These are phyloP conservation scores for Favolaschia claudopus DNA, from an alignment of 768 basidiomycete species.

Conservation along the genomic window DNA sequence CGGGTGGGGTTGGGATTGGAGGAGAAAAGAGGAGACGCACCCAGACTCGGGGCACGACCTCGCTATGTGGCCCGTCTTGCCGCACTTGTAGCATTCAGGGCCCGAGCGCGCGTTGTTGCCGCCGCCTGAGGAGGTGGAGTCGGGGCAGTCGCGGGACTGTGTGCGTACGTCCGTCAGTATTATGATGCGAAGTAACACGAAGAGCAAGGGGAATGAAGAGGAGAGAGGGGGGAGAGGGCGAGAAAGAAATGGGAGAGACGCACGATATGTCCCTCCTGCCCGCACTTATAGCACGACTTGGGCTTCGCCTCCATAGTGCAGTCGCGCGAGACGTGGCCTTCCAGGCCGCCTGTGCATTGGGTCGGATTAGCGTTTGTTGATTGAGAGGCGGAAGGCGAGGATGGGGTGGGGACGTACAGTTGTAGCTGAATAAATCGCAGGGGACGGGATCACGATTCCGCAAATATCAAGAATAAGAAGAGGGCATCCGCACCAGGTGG, in stretches of 20 bases:
- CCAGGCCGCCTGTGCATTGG: constrained; percentile 74
- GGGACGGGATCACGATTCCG: no score
- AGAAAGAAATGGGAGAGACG: constrained; percentile 40
- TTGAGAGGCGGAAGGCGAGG: background rate
- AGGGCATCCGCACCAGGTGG: constrained; percentile 72
- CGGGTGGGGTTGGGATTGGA: no score
- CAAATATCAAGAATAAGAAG: constrained; percentile 10
- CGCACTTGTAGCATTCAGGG: constrained; percentile 82
- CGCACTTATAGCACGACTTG: constrained; percentile 90
- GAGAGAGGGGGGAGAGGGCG: background rate
- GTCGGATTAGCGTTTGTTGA: constrained; percentile 14
- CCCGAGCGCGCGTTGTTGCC: constrained; percentile 37
- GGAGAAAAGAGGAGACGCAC: constrained; percentile 25
- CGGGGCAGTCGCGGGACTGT: constrained; percentile 87
- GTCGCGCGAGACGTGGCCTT: constrained; percentile 86
- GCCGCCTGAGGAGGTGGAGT: constrained; percentile 41
- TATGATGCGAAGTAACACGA: no score
- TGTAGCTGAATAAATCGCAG: constrained; percentile 64
- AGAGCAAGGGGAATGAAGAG: no score
- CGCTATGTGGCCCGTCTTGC: constrained; percentile 85
- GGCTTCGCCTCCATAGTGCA: constrained; percentile 80
- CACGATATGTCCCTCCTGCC: constrained; percentile 83
- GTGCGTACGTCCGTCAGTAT: no score
- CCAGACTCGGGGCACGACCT: constrained; percentile 74
- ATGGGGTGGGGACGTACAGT: constrained; percentile 57